Percentiles rank a stretch among this genome's conserved stretches.
These are phyloP conservation scores for Helianthus tuberosus DNA, from an alignment of 129 eudicot genomes.

Conservation along the genomic window DNA sequence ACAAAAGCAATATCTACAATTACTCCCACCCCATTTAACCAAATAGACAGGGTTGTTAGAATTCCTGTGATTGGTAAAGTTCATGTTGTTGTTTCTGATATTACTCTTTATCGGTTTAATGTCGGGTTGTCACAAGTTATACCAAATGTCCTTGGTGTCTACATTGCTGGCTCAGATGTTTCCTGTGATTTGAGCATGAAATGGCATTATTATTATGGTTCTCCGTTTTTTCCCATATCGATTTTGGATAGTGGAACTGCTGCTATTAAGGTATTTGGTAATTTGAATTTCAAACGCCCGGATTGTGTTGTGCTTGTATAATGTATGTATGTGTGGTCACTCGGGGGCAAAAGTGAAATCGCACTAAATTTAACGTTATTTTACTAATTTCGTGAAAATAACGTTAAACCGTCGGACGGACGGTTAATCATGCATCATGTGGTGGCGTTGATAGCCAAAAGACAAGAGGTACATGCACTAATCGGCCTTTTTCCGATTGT, in stretches of 20 bases:
- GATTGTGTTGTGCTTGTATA: too few relatives aligned
- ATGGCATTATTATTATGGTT: slow-evolving; percentile 57
- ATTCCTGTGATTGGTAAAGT: slow-evolving; percentile 61
- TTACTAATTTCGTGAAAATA: too few relatives aligned
- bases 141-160: slow-evolving; percentile 43
- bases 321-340: too few relatives aligned
- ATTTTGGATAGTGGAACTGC: slow-evolving; percentile 58
- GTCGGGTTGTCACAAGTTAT: slow-evolving; percentile 45
- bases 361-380: too few relatives aligned
- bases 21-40: slow-evolving; percentile 43
- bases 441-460: too few relatives aligned
- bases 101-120: slow-evolving; percentile 36
- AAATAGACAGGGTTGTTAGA: slow-evolving; percentile 27
- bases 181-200: slow-evolving; percentile 42
- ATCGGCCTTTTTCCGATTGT: too few relatives aligned
- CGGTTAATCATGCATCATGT: too few relatives aligned
- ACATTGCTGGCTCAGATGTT: slow-evolving; percentile 44
- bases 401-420: too few relatives aligned
- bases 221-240: slow-evolving; percentile 49
- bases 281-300: background rate
- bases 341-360: too few relatives aligned
- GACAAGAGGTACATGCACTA: too few relatives aligned
- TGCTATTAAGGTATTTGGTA: slow-evolving; percentile 45
- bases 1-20: slow-evolving; percentile 48
- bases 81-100: slow-evolving; percentile 42